Percentiles rank a stretch among this genome's conserved stretches.
Evolutionary conservation across 1,284 basidiomycete genomes (phyloP).

Genomic region (Hortiboletus rubellus): DNA sequence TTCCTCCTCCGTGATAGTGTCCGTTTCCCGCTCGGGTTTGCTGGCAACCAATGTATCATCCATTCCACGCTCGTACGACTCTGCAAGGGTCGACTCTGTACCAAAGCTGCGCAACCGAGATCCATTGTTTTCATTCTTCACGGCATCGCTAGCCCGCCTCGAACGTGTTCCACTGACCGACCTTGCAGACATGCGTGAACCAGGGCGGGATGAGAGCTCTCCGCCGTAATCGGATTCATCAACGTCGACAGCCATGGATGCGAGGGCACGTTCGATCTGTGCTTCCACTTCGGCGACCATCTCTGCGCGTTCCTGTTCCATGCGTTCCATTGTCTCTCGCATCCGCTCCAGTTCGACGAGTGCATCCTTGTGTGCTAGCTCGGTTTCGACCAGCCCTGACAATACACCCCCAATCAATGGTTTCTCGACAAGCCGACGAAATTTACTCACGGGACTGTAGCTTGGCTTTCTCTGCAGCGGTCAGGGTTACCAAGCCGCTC

Average conservation of each 20-base stretch:
- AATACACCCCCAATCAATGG: conserved; percentile 14
- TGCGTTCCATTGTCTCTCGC: conserved; percentile 75
- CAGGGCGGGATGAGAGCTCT: conserved; percentile 48
- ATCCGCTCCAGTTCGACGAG: conserved; percentile 67
- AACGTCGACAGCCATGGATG: conserved; percentile 77
- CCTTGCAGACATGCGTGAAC: conserved; percentile 44
- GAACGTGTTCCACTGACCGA: conserved; percentile 53
- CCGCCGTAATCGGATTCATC: conserved; percentile 71
- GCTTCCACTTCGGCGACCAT: conserved; percentile 88
- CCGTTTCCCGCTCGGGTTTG: conserved; percentile 46
- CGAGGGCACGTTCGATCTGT: conserved; percentile 80
- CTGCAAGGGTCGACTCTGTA: conserved; percentile 74
- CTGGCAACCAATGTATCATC: conserved; percentile 39
- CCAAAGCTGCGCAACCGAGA: conserved; percentile 60
- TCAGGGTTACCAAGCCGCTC: conserved; percentile 73
- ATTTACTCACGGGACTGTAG: conserved; percentile 64
- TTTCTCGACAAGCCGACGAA: not conserved
- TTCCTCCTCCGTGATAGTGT: conserved; percentile 57
- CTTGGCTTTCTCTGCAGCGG: conserved; percentile 73
- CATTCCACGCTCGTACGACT: conserved; percentile 51
- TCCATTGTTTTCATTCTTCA: conserved; percentile 34
- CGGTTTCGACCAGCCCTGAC: conserved; percentile 67
- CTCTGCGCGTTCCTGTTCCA: conserved; percentile 80
- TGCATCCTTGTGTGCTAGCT: conserved; percentile 71
- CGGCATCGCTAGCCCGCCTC: conserved; percentile 56